A percentile compares a stretch with the other conserved stretches of the same genome.
phyloP scores from a whole-genome alignment of 345 rosid genomes.

The Limnanthes douglasii region DNA sequence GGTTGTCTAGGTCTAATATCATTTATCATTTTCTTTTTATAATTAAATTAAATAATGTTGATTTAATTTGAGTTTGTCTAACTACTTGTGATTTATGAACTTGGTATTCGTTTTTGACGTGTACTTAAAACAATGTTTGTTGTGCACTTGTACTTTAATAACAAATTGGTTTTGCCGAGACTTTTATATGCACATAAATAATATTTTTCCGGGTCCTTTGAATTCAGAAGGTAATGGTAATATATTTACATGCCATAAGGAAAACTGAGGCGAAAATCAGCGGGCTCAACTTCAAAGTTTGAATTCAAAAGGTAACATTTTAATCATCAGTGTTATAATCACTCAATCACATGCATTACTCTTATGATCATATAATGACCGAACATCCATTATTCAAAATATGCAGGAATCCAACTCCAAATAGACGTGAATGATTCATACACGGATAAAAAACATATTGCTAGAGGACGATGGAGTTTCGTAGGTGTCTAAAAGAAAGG shows the following conservation, averaged over 20 bases:
- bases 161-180: no score
- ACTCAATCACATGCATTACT: no score
- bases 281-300: constrained; percentile 51
- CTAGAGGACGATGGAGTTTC: constrained; percentile 46
- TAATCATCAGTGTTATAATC: no score
- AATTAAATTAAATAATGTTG: no score
- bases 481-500: constrained; percentile 15
- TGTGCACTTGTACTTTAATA: no score
- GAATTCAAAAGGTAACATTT: constrained; percentile 81
- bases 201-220: no score
- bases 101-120: no score
- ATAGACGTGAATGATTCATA: background rate
- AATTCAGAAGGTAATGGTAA: no score
- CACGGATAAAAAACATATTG: constrained; percentile 27
- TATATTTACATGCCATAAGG: constrained; percentile 24
- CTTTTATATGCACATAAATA: no score
- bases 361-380: background rate
- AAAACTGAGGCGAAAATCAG: constrained; percentile 37
- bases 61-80: no score
- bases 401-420: background rate
- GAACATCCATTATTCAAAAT: background rate
- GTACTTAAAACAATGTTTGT: no score
- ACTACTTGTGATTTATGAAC: no score
- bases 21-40: constrained; percentile 3
- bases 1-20: constrained; percentile 57